Conservation (phyloP, 345 rosid genomes). For the Nephelium lappaceum region DNA sequence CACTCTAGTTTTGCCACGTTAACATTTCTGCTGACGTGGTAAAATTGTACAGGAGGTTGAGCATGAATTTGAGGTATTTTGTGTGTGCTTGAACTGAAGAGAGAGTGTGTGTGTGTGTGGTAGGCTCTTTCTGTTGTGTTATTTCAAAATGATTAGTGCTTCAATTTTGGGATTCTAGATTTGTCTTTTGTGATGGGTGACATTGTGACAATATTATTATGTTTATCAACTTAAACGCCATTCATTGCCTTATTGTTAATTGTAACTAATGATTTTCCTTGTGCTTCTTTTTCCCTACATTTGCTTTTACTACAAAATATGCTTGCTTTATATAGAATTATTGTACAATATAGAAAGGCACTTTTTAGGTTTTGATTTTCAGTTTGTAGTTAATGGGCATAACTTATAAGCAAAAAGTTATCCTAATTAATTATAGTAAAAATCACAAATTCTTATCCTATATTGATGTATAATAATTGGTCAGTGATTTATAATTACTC, state of each 20-base stretch:
- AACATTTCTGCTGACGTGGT: neutral
- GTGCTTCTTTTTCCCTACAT: neutral
- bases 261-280: neutral
- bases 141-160: neutral
- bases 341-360: neutral
- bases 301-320: neutral
- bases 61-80: no score
- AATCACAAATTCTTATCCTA: no score
- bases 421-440: no score
- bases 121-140: neutral
- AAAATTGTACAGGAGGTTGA: neutral
- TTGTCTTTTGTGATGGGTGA: constrained; percentile 2
- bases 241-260: neutral
- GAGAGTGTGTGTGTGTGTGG: neutral
- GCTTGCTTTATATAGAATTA: neutral
- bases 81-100: neutral
- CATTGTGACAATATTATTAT: neutral
- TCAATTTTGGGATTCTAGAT: neutral
- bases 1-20: neutral
- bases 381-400: neutral
- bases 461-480: neutral
- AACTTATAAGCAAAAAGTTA: no score
- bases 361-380: neutral
- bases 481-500: neutral
- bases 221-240: neutral